Conservation (phyloP, 257 asterid species). For the Penstemon davidsonii region DNA sequence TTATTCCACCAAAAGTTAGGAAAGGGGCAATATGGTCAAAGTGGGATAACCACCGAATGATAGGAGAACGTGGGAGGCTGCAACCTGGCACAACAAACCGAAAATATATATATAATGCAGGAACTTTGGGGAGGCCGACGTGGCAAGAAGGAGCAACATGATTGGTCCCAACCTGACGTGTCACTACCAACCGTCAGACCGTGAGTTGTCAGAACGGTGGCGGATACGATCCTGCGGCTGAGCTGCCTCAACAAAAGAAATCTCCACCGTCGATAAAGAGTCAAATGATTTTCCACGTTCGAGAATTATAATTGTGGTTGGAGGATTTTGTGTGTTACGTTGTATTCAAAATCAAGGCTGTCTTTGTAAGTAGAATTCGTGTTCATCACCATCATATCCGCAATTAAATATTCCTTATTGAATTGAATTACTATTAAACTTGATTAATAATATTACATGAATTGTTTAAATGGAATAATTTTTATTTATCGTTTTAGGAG, state of each 20-base stretch:
- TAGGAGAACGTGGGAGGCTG: constrained; percentile 57
- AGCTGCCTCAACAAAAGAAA: not conserved
- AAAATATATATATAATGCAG: no score
- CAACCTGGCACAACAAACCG: not conserved
- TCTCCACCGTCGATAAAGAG: constrained; percentile 34
- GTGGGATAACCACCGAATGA: not conserved
- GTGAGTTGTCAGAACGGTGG: constrained; percentile 48
- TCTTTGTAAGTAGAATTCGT: constrained; percentile 34
- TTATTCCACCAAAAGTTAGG: not conserved
- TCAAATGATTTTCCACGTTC: constrained; percentile 38
- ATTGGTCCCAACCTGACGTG: constrained; percentile 56
- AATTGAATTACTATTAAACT: no score
- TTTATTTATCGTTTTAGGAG: no score
- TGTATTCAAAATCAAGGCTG: constrained; percentile 36
- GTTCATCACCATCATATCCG: not conserved
- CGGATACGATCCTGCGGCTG: constrained; percentile 35
- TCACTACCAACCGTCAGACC: constrained; percentile 51
- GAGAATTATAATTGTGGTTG: constrained; percentile 28
- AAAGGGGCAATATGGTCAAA: constrained; percentile 40
- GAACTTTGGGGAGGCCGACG: constrained; percentile 32
- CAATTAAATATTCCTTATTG: no score
- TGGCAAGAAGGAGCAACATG: constrained; percentile 66
- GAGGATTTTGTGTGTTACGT: constrained; percentile 47
- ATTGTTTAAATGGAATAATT: no score
- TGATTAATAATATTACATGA: no score